Percentiles rank a stretch among this genome's conserved stretches.
These are phyloP conservation scores for Saccharomycopsis phalli DNA, from an alignment of 1,139 yeast genomes.

Conservation along the genomic window DNA sequence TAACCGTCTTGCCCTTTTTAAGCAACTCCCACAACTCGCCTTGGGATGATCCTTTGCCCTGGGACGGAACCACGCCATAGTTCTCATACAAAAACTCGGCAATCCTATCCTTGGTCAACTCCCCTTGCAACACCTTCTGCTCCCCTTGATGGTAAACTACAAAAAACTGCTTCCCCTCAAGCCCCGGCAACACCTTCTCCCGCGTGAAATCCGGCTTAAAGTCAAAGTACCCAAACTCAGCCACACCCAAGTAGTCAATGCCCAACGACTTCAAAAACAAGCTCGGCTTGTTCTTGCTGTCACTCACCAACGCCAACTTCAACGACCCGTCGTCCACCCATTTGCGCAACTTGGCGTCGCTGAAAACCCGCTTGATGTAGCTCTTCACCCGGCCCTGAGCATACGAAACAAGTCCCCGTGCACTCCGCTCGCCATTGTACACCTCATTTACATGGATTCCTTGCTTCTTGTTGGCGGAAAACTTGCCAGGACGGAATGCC, in stretches of 20 bases:
- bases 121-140: constrained; percentile 26
- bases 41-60: constrained; percentile 20
- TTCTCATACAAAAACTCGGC: constrained; percentile 25
- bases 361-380: constrained; percentile 49
- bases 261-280: constrained; percentile 67
- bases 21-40: constrained; percentile 2
- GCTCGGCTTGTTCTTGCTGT: constrained; percentile 40
- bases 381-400: constrained; percentile 60
- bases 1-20: constrained; percentile 20
- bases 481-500: constrained; percentile 77
- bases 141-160: constrained; percentile 22
- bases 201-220: constrained; percentile 21
- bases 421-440: constrained; percentile 61
- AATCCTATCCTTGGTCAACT: constrained; percentile 27
- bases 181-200: constrained; percentile 22
- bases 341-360: constrained; percentile 29
- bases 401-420: constrained; percentile 50
- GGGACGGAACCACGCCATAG: constrained; percentile 21
- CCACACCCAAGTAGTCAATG: constrained; percentile 51
- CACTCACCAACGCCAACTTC: constrained; percentile 34
- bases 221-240: constrained; percentile 35
- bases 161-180: constrained; percentile 24
- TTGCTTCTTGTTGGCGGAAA: constrained; percentile 27
- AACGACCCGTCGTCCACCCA: constrained; percentile 27
- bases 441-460: constrained; percentile 49